phyloP scores from a whole-genome alignment of 345 rosid genomes.

The Bruguiera parviflora region DNA sequence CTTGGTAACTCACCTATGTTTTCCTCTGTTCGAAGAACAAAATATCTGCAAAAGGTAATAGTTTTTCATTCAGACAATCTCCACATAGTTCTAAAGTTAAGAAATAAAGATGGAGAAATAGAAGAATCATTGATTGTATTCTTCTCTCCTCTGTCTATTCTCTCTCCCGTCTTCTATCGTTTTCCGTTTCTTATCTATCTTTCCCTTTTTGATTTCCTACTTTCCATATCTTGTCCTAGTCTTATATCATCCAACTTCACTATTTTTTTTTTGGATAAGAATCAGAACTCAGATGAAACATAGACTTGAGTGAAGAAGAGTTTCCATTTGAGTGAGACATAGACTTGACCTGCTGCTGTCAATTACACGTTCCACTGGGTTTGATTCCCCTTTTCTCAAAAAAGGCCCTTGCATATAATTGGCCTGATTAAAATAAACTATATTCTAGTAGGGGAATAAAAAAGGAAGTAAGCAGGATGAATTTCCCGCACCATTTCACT shows the following conservation, averaged over 20 bases:
- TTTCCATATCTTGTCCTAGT: background rate
- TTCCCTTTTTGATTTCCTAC: background rate
- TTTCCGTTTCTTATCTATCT: background rate
- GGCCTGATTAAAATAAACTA: slow-evolving; percentile 41
- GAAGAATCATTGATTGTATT: background rate
- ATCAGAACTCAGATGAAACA: background rate
- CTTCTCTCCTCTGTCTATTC: background rate
- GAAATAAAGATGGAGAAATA: background rate
- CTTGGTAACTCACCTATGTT: slow-evolving; percentile 58
- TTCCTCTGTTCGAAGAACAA: slow-evolving; percentile 98
- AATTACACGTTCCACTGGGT: slow-evolving; percentile 94
- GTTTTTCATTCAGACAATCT: slow-evolving; percentile 15
- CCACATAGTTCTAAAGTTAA: slow-evolving; percentile 8
- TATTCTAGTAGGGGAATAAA: background rate
- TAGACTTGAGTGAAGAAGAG: slow-evolving; percentile 6
- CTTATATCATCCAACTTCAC: background rate
- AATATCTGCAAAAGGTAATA: slow-evolving; percentile 70
- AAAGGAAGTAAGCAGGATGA: background rate
- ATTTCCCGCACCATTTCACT: slow-evolving; percentile 11
- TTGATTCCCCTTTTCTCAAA: slow-evolving; percentile 83
- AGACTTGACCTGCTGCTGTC: slow-evolving; percentile 89
- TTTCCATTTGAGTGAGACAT: slow-evolving; percentile 21
- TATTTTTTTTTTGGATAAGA: too few species aligned
- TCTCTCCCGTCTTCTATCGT: background rate
- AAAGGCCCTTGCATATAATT: slow-evolving; percentile 90